Percentiles rank a stretch among this genome's conserved stretches.
These are phyloP conservation scores for Dacryopinax primogenitus DNA, from an alignment of 768 basidiomycete genomes.

Conservation along the genomic window DNA sequence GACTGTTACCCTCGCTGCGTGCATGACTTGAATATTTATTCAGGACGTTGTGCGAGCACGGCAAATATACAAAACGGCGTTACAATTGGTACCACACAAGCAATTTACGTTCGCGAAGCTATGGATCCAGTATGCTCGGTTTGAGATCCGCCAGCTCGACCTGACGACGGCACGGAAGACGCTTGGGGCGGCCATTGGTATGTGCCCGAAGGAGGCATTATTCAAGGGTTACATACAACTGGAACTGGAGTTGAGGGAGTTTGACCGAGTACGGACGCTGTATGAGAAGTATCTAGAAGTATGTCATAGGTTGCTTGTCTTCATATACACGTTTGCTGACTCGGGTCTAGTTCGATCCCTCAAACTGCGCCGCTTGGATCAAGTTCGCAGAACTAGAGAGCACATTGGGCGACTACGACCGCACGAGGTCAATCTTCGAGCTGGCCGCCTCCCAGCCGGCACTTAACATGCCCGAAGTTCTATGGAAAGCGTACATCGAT, in stretches of 20 bases:
- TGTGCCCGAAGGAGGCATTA: slow-evolving; percentile 89
- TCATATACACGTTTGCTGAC: not conserved
- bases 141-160: slow-evolving; percentile 76
- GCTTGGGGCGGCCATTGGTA: slow-evolving; percentile 79
- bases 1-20: not conserved
- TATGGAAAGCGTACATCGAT: slow-evolving; percentile 94
- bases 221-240: slow-evolving; percentile 95
- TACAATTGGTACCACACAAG: slow-evolving; percentile 86
- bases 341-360: slow-evolving; percentile 58
- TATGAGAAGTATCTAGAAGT: slow-evolving; percentile 94
- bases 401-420: slow-evolving; percentile 71
- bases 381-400: slow-evolving; percentile 87
- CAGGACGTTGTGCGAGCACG: slow-evolving; percentile 76
- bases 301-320: slow-evolving; percentile 19
- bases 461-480: slow-evolving; percentile 86
- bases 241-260: slow-evolving; percentile 90
- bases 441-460: slow-evolving; percentile 71
- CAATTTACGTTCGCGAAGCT: slow-evolving; percentile 96
- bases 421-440: slow-evolving; percentile 88
- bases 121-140: slow-evolving; percentile 85
- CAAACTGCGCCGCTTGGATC: slow-evolving; percentile 90
- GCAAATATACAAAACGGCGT: slow-evolving; percentile 83
- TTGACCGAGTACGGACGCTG: slow-evolving; percentile 78
- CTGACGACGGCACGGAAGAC: slow-evolving; percentile 76
- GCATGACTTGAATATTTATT: not conserved